These are phyloP conservation scores for Talaromyces trachyspermus DNA, from an alignment of 495 filamentous ascomycete species.

Conservation along the genomic window DNA sequence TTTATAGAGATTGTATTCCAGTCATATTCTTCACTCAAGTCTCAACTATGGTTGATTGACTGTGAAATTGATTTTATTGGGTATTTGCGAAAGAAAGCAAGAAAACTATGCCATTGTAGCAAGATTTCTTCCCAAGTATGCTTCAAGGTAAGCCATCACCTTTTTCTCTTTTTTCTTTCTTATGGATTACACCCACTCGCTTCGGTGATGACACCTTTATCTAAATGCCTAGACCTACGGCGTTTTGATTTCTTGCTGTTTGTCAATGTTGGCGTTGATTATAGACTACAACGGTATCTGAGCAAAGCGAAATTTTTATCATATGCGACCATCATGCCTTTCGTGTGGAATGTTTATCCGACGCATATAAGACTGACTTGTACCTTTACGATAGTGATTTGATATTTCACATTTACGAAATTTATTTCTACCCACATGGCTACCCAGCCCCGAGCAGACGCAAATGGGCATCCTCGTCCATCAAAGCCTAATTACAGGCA, in stretches of 20 bases:
- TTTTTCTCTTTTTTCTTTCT: background rate
- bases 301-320: constrained; percentile 42
- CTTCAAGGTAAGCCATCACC: constrained; percentile 14
- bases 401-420: too few relatives aligned
- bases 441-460: constrained; percentile 7
- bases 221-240: constrained; percentile 41
- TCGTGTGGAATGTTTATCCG: too few relatives aligned
- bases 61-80: too few relatives aligned
- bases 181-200: constrained; percentile 7
- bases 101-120: constrained; percentile 1
- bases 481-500: constrained; percentile 58
- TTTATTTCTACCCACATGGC: too few relatives aligned
- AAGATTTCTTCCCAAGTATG: background rate
- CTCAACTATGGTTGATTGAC: too few relatives aligned
- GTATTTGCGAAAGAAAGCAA: too few relatives aligned
- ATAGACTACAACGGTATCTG: constrained; percentile 99
- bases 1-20: too few relatives aligned
- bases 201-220: constrained; percentile 40
- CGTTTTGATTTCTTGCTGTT: constrained; percentile 68
- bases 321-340: too few relatives aligned
- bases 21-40: too few relatives aligned
- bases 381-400: too few relatives aligned
- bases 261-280: constrained; percentile 63
- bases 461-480: constrained; percentile 28
- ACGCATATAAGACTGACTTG: background rate